Base-by-base conservation (phyloP, 352 stramenopile species). In the Globisporangium alternatum region DNA sequence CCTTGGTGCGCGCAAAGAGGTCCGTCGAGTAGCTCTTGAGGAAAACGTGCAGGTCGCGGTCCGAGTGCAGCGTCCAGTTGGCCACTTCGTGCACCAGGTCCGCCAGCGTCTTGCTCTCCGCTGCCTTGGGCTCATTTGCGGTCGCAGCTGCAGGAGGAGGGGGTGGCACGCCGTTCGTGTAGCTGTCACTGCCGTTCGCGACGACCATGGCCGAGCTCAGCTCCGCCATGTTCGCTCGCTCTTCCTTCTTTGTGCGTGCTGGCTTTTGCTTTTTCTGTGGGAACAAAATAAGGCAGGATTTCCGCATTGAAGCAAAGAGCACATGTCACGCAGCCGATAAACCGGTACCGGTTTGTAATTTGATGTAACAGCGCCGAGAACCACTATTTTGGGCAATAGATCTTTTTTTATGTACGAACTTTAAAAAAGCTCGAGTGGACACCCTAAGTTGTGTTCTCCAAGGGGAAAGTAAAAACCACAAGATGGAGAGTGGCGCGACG, bases 1-100 rank as follows among this genome's bases (percentile, higher is more conserved):
- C 43, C 62, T 95, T 94, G 0, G 86, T 94, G 37, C 81, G 79
- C 52, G 65, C 70, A 44, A 94, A 90, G 19, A 95, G 65, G 25
- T 84, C 67, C 0, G 75, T 52, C 31, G 86, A 95, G 72, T 92
- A 89, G 44, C 58, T 53, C 62, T 91, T 86, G 28, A 95, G 69
- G 53, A 85, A 90, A 54, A 74, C 53, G 64, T 92, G 81, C 30
- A 92, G 65, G 31, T 89, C 76, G 65, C 83, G 81, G 62, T 92
- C 83, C 62, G 82, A 86, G 60, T 92, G 83, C 33, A 92, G 70
- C 69, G 83, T 92, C 83, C 83, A 92, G 56, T 79, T 80, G 30
- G 60, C 51, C 56, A 80, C 74, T 51, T 90, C 74, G 7, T 67
- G 63, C 10, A 74, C 70, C n/a, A 86, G 51, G 43, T 80, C 75